Evolutionary conservation across 2,329 filamentous ascomycete genomes (phyloP).

Genomic region (Dryadomyces sulphureus): DNA sequence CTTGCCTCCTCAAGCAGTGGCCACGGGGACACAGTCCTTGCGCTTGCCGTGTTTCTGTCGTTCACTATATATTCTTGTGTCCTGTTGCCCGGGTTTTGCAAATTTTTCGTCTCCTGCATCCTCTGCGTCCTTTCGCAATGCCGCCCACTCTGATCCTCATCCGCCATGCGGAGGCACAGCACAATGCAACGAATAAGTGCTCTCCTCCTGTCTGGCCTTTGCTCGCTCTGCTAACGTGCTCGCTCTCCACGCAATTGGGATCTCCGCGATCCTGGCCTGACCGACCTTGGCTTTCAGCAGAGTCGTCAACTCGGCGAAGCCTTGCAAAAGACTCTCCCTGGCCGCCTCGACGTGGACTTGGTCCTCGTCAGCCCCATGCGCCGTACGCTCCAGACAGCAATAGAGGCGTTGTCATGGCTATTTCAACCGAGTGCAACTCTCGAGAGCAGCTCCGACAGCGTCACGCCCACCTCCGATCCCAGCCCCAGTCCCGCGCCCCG

Average conservation of each 20-base stretch:
- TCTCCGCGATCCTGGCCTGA: constrained; percentile 35
- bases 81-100: neutral
- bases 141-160: constrained; percentile 59
- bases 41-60: neutral
- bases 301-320: constrained; percentile 28
- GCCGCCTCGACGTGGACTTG: constrained; percentile 30
- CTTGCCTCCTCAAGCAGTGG: neutral
- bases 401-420: constrained; percentile 43
- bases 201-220: neutral
- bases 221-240: neutral
- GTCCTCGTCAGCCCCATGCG: constrained; percentile 52
- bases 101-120: neutral
- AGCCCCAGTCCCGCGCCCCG: too few species aligned
- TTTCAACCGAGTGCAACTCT: constrained; percentile 24
- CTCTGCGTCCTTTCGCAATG: constrained; percentile 23
- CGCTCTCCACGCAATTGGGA: constrained; percentile 26
- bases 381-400: constrained; percentile 49
- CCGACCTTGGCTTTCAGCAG: constrained; percentile 32
- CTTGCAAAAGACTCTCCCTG: constrained; percentile 25
- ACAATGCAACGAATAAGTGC: constrained; percentile 35
- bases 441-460: too few species aligned
- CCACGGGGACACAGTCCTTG: neutral
- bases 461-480: too few species aligned
- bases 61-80: neutral
- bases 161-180: constrained; percentile 67